These are phyloP conservation scores for Tricladium varicosporioides DNA, from an alignment of 2,329 filamentous ascomycete genomes.

Conservation along the genomic window DNA sequence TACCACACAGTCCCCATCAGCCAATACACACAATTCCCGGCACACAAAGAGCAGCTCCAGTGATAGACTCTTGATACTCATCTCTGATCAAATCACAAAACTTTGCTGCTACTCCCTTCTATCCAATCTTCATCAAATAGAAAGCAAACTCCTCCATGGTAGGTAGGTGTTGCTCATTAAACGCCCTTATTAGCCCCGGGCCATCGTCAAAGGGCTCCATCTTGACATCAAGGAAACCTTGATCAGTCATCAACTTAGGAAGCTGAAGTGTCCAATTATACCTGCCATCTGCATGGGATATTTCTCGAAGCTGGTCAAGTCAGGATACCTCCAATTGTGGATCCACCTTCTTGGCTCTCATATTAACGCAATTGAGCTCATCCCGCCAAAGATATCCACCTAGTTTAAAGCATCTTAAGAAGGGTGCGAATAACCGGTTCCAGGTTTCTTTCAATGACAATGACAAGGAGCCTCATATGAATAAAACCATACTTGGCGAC, in stretches of 20 bases:
- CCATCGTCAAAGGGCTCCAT: background rate
- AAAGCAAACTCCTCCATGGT: slow-evolving; percentile 4
- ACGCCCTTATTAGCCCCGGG: background rate
- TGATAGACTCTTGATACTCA: slow-evolving; percentile 1
- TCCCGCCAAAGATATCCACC: slow-evolving; percentile 6
- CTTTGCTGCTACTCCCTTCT: background rate
- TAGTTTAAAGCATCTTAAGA: slow-evolving; percentile 3
- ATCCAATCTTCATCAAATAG: background rate
- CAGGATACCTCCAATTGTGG: background rate
- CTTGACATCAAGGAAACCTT: background rate
- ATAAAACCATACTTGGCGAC: slow-evolving; percentile 1
- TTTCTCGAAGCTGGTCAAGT: background rate
- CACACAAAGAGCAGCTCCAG: slow-evolving; percentile 1
- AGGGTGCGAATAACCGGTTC: background rate
- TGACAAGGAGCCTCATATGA: slow-evolving; percentile 1
- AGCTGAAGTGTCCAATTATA: slow-evolving; percentile 1
- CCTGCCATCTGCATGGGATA: background rate
- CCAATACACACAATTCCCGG: slow-evolving; percentile 1
- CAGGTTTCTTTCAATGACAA: background rate
- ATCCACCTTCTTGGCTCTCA: background rate
- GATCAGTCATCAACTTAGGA: background rate
- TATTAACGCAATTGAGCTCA: slow-evolving; percentile 4
- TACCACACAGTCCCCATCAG: background rate
- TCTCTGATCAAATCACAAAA: background rate
- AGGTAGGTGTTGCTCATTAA: slow-evolving; percentile 2